Conservation (phyloP, 352 stramenopile genomes). For the Phytophthora kernoviae region DNA sequence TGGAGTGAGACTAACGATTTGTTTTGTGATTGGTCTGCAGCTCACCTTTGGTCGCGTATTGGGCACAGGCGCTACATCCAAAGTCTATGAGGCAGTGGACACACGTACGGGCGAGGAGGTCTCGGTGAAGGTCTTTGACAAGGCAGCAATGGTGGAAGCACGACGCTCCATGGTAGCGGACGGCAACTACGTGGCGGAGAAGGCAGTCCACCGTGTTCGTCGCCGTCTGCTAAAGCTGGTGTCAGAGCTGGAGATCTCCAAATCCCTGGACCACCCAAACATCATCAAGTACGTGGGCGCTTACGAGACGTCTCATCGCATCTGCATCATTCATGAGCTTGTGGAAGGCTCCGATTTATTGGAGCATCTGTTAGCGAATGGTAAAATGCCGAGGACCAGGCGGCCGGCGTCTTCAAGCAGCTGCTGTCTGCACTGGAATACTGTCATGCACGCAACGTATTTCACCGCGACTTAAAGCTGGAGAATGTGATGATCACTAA, state of each 20-base stretch:
- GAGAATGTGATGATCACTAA: constrained; percentile 95
- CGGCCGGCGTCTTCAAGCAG: constrained; percentile 69
- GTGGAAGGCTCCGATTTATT: constrained; percentile 76
- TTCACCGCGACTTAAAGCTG: constrained; percentile 95
- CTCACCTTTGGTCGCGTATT: constrained; percentile 66
- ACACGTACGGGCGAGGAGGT: constrained; percentile 49
- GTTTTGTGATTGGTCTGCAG: constrained; percentile 30
- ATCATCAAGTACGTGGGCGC: constrained; percentile 79
- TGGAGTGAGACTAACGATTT: constrained; percentile 22
- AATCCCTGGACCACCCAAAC: constrained; percentile 73
- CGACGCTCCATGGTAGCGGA: constrained; percentile 79
- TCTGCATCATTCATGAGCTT: constrained; percentile 83
- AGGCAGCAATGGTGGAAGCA: constrained; percentile 78
- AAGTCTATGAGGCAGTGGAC: constrained; percentile 74
- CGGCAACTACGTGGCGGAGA: constrained; percentile 60
- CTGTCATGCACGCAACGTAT: constrained; percentile 90
- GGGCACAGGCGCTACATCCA: constrained; percentile 75
- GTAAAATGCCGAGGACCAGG: constrained; percentile 72
- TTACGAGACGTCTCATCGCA: constrained; percentile 79
- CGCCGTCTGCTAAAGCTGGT: constrained; percentile 79
- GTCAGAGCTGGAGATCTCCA: constrained; percentile 84
- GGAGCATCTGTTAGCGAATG: constrained; percentile 70
- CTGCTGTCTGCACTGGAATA: constrained; percentile 94
- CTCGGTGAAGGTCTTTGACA: constrained; percentile 86
- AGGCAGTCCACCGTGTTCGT: constrained; percentile 71